Evolutionary conservation across 192 early-diverging fungal genomes (phyloP).

Genomic region (Dispira simplex): DNA sequence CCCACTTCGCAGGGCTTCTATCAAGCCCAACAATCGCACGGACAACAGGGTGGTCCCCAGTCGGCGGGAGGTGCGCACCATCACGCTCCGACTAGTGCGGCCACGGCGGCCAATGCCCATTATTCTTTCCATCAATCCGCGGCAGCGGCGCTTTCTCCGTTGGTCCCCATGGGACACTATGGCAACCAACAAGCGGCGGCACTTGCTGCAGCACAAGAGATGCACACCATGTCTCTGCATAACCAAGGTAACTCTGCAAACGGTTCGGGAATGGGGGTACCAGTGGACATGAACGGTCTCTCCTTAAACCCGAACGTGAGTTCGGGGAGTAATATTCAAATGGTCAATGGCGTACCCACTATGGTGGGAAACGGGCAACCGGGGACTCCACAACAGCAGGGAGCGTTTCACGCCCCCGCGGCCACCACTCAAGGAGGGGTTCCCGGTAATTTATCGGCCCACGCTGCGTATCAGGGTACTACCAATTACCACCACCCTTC

Average conservation of each 20-base stretch:
- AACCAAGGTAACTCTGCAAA: background rate
- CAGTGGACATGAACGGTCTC: background rate
- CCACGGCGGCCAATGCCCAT: background rate
- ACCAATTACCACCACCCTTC: no score
- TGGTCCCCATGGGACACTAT: background rate
- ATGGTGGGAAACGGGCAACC: background rate
- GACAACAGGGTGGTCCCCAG: background rate
- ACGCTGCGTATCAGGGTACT: no score
- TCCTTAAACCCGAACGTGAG: background rate
- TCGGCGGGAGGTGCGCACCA: background rate
- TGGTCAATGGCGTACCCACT: background rate
- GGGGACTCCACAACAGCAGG: no score
- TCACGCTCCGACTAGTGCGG: background rate
- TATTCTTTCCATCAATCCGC: background rate
- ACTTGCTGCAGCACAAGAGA: background rate
- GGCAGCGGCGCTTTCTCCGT: background rate
- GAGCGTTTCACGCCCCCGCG: no score
- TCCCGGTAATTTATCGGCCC: no score
- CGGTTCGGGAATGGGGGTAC: background rate
- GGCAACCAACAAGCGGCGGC: background rate
- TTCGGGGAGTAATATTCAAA: background rate
- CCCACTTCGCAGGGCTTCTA: constrained; percentile 5
- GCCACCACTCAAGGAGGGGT: no score
- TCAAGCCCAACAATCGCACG: background rate
- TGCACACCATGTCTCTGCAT: background rate